A percentile compares a stretch with the other conserved stretches of the same genome.
Evolutionary conservation across 2,329 filamentous ascomycete species (phyloP).

Genomic region (Atkinsonella hypoxylon): DNA sequence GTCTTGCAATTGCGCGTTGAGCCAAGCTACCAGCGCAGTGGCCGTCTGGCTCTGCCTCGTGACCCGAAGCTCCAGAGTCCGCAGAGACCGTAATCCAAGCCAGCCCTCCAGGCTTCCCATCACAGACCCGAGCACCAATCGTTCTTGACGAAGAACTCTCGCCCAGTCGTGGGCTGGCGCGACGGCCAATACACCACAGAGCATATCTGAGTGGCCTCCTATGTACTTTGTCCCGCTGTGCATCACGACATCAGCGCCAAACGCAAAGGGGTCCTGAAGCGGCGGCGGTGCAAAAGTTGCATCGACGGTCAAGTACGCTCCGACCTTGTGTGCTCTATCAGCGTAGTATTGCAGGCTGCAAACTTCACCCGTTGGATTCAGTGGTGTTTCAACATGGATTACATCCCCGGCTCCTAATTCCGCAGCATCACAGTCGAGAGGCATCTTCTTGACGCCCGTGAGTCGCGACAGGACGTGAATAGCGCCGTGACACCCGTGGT

Average conservation of each 20-base stretch:
- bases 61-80: slow-evolving; percentile 78
- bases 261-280: slow-evolving; percentile 71
- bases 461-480: slow-evolving; percentile 63
- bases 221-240: slow-evolving; percentile 95
- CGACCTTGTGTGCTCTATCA: slow-evolving; percentile 54
- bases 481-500: slow-evolving; percentile 89
- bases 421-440: slow-evolving; percentile 54
- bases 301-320: slow-evolving; percentile 73
- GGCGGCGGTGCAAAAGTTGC: slow-evolving; percentile 88
- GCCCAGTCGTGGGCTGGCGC: slow-evolving; percentile 45
- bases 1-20: slow-evolving; percentile 38
- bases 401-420: slow-evolving; percentile 68
- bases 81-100: slow-evolving; percentile 75
- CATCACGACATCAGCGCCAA: slow-evolving; percentile 78
- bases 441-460: slow-evolving; percentile 60
- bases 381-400: slow-evolving; percentile 82
- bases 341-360: slow-evolving; percentile 62
- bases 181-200: slow-evolving; percentile 72
- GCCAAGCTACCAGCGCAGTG: slow-evolving; percentile 57
- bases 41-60: slow-evolving; percentile 64
- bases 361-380: slow-evolving; percentile 82
- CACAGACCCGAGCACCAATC: slow-evolving; percentile 67
- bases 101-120: slow-evolving; percentile 88
- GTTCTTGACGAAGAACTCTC: slow-evolving; percentile 50
- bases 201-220: slow-evolving; percentile 86